Base-by-base conservation (phyloP, 2,329 filamentous ascomycete genomes). In the Whalleya microplaca region DNA sequence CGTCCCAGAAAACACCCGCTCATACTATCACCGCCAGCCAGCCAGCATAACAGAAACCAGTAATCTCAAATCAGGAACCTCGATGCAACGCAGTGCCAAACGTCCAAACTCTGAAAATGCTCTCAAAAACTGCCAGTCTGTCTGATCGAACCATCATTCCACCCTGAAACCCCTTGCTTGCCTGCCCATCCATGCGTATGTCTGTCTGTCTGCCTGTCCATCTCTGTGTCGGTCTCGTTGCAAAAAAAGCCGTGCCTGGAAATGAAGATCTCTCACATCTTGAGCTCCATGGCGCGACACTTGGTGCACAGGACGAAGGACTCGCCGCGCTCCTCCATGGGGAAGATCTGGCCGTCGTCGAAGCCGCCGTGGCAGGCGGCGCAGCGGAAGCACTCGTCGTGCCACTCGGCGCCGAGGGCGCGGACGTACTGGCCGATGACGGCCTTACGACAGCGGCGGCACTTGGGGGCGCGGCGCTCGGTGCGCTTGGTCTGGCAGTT, bases 391-490 rank as follows among this genome's bases (percentile, higher is more conserved):
- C 95, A 99, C 57, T 86, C 81, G 53, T 91, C 88, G 75, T 99
- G 95, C 93, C 95, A 99, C 77, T 98, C 94, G 12, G 86, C 87
- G 4, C 92, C 94, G 43, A 99, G 79, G 0, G 95, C 95, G 70
- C 89, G 88, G 19, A 99, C 87, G 56, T 97, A 96, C 70, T 94
- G 86, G 48, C 96, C 94, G 49, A 95, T 87, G 51, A 98, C 92
- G 8, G 92, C 90, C 68, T 84, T 86, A 67, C 85, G 86, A 76
- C 95, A 99, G 67, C 88, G 91, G 65, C 85, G 84, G 75, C 95
- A 99, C 75, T 96, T 96, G 45, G 92, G 89, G 12, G 90, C 91
- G 50, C 90, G 91, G 21, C 94, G 84, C 73, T 96, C 92, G 12
- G 92, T 97, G 32, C 95, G 86, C 70, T 92, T 91, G 14, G 93